Evolutionary conservation across 495 filamentous ascomycete genomes (phyloP), one percentile per base, ranked within the genome.

Genomic region (Talaromyces thailandensis): DNA sequence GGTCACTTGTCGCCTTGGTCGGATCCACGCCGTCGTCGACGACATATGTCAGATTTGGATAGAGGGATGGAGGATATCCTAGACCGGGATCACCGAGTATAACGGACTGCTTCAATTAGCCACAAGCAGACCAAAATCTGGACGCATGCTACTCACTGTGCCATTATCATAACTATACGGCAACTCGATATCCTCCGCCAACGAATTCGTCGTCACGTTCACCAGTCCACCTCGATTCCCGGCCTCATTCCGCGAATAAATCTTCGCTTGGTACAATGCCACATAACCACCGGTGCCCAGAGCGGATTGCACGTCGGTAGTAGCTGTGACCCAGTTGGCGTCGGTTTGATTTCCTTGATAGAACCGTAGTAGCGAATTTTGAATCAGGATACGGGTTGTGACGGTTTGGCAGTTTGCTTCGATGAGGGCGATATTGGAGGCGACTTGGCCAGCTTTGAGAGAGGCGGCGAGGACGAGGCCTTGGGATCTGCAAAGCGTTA

Each of bases 401-500:
- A 90, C 85, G 61, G 84, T 83, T 48, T 79, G 75, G 65, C 86
- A 88, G 31, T 82, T 84, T 3, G 87, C 82, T 72, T 91, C 84
- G 63, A 93, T 83, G 45, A 93, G 79, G 35, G 87, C 77, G 26
- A 95, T 80, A 68, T 88, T 88, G 56, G 87, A 86, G n/a, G 86
- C 74, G 37, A 97, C 80, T 68, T 93, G 87, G 23, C 88, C 84
- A 26, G 92, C 86, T 71, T 96, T 96, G 69, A 96, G 83, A 12
- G 87, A 89, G 16, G 93, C 93, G 2, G 90, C 90, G 56, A 96
- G 81, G 28, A 87, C 74, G 31, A 96, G 82, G 37, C 83, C 80
- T 51, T 77, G 76, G 0, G 76, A 73, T 63, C 81, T 83, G 25
- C 4, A 24, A 31, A 6, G 25, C 26, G 58, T 64, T 25, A 69